Percentiles rank a stretch among this genome's conserved stretches.
phyloP scores from a whole-genome alignment of 768 basidiomycete species.

The Chalciporus sphaerocephalus region DNA sequence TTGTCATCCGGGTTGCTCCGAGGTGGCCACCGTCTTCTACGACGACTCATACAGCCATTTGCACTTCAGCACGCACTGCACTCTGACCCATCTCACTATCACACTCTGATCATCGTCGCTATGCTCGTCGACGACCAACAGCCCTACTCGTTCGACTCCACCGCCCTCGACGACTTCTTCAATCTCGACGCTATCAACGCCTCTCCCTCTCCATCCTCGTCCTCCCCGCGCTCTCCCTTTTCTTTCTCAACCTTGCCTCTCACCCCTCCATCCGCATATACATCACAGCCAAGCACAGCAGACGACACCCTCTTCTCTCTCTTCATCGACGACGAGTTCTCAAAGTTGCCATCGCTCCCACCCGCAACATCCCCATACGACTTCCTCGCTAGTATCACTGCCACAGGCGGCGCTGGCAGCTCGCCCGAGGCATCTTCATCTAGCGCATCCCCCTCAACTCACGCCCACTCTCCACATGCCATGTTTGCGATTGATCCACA shows the following conservation, averaged over 20 bases:
- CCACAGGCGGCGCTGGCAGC: constrained; percentile 26
- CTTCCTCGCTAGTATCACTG: constrained; percentile 33
- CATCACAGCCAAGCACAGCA: constrained; percentile 27
- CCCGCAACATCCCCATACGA: constrained; percentile 33
- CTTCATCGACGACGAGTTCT: constrained; percentile 43
- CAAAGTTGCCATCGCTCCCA: constrained; percentile 28
- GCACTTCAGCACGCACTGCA: no score
- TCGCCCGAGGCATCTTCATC: constrained; percentile 20
- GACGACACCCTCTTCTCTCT: constrained; percentile 40
- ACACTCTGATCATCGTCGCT: neutral
- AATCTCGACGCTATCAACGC: constrained; percentile 53
- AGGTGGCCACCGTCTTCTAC: no score
- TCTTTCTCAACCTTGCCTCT: constrained; percentile 31
- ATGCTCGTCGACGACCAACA: constrained; percentile 44
- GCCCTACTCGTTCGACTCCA: constrained; percentile 20
- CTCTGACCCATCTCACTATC: no score
- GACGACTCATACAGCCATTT: no score
- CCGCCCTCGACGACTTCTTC: constrained; percentile 57
- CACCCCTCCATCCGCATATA: constrained; percentile 41
- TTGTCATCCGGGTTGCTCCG: neutral
- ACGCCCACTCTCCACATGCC: constrained; percentile 26
- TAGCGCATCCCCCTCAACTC: constrained; percentile 9
- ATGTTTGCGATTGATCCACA: constrained; percentile 66
- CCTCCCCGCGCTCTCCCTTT: constrained; percentile 41
- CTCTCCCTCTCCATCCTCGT: constrained; percentile 28